Conservation (phyloP, 2,329 filamentous ascomycete species). For the Rhinocladiella mackenziei region DNA sequence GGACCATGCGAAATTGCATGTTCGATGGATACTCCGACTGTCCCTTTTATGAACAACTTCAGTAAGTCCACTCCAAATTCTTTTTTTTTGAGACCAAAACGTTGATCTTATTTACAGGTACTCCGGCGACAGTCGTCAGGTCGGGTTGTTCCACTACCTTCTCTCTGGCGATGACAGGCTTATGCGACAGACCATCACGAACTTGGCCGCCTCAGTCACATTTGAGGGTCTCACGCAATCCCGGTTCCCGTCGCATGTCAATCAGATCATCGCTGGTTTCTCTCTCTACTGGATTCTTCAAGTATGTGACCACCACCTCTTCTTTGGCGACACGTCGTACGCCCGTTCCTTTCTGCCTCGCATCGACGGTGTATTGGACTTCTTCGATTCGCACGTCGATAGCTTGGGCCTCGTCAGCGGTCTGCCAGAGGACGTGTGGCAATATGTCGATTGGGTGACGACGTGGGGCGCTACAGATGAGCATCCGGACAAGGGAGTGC, state of each 20-base stretch:
- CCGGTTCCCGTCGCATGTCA: background rate
- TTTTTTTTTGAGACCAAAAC: background rate
- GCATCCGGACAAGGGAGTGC: background rate
- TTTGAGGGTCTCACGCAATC: background rate
- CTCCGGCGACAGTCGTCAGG: background rate
- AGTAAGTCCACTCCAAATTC: background rate
- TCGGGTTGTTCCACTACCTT: background rate
- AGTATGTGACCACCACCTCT: constrained; percentile 2
- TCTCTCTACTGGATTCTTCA: background rate
- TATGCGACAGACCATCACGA: background rate
- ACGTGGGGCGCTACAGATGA: background rate
- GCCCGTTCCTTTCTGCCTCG: background rate
- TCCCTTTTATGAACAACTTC: constrained; percentile 36
- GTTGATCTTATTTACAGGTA: background rate
- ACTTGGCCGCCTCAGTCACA: background rate
- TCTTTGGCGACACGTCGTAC: background rate
- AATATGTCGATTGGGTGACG: constrained; percentile 2
- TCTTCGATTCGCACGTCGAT: background rate
- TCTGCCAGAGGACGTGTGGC: background rate
- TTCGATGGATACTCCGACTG: constrained; percentile 37
- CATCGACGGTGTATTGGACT: constrained; percentile 1
- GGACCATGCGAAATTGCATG: constrained; percentile 37
- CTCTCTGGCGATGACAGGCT: background rate
- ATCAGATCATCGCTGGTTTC: background rate
- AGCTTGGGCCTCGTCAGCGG: background rate